These are phyloP conservation scores for Rhizodiscina lignyota DNA, from an alignment of 495 filamentous ascomycete species.

Conservation along the genomic window DNA sequence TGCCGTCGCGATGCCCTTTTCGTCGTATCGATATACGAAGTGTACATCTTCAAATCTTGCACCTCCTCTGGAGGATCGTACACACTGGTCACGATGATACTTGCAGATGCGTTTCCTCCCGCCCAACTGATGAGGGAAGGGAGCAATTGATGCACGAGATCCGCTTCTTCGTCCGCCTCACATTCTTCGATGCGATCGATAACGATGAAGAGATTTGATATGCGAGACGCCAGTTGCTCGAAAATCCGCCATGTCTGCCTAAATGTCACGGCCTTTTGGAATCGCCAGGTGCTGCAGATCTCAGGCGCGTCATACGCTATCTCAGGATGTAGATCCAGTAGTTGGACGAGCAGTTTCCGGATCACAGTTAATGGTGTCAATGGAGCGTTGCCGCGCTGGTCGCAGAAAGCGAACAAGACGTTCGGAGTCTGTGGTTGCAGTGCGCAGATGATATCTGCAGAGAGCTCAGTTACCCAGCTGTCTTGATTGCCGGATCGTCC, in stretches of 20 bases:
- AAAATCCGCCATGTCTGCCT: not conserved
- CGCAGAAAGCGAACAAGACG: not conserved
- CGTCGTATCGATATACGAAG: not conserved
- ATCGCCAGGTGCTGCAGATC: not conserved
- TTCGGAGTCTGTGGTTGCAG: not conserved
- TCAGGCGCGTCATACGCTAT: not conserved
- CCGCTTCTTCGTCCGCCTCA: not conserved
- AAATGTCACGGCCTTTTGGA: not conserved
- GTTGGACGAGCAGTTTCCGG: not conserved
- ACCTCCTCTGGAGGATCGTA: constrained; percentile 1
- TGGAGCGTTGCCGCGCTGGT: not conserved
- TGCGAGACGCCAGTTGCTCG: not conserved
- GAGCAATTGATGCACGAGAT: not conserved
- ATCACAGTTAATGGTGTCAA: not conserved
- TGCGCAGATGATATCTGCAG: not conserved
- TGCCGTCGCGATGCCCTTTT: no score
- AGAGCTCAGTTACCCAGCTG: constrained; percentile 1
- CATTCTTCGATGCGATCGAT: constrained; percentile 1
- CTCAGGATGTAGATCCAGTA: constrained; percentile 1
- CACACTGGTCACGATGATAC: constrained; percentile 1
- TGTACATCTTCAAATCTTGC: not conserved
- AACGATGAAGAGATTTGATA: constrained; percentile 1
- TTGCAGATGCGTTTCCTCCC: not conserved
- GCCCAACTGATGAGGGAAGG: not conserved
- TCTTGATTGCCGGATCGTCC: not conserved